Base-by-base conservation (phyloP, 768 basidiomycete genomes). In the Tephrocybe sp. region DNA sequence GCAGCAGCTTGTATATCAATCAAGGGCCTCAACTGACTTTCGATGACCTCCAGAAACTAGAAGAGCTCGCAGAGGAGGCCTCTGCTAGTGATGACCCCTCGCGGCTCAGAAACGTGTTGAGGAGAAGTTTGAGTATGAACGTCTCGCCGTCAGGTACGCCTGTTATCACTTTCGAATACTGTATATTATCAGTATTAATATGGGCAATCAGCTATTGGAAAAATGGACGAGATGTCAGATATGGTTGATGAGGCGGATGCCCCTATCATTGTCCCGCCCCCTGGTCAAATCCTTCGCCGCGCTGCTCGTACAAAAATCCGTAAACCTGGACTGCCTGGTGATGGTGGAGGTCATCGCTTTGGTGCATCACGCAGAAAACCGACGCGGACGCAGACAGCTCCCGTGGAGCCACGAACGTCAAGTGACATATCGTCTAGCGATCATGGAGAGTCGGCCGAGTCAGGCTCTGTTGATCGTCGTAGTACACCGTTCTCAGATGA, bases 261-360 rank as follows among this genome's bases (percentile, higher is more conserved):
- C n/a, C 95, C 95, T 19, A 89, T 97, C 60, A 90, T 97, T 53
- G 82, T 89, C 16, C 89, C 92, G 37, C 87, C 85, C 21, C 92
- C 92, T 1, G 90, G 90, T 6, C 89, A 86, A 65, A 92, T 94
- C 58, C 77, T 99, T 11, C 88, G 93, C 18, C 87, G 97, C 30
- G 83, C 93, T 9, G 93, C 93, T 4, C 84, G 96, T 12, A 99
- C 97, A 1, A 94, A 93, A 73, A 97, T 98, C 58, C 87, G 96
- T 28, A 99, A 98, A 71, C 75, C 85, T 12, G 80, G 82, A 5
- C 65, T 87, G 5, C 76, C 80, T 12, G 89, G 84, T 19, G 91
- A 89, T 66, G 89, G 87, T 9, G 84, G 80, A 27, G 89, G 89
- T 1, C 91, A 91, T 75, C 86, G 92, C 9, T 95, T 95, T 68